Percentiles rank a stretch among this genome's conserved stretches.
Evolutionary conservation across 768 basidiomycete genomes (phyloP).

Genomic region (Scleroderma citrinum): DNA sequence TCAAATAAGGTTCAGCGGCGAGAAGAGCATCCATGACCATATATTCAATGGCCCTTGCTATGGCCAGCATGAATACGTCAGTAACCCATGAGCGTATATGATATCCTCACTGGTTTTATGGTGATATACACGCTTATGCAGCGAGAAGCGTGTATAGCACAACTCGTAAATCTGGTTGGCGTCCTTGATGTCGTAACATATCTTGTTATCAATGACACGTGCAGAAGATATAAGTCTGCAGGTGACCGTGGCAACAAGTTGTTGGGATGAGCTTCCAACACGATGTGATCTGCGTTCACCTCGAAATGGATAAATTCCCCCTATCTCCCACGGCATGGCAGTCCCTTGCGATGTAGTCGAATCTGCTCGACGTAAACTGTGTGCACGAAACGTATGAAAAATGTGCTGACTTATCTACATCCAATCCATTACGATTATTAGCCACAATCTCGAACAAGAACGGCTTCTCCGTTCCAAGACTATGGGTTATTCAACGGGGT

Average conservation of each 20-base stretch:
- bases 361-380: constrained; percentile 35
- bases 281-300: constrained; percentile 22
- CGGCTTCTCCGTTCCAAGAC: constrained; percentile 45
- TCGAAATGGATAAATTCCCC: constrained; percentile 45
- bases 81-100: too few species aligned
- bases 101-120: constrained; percentile 63
- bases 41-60: constrained; percentile 73
- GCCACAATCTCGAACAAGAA: constrained; percentile 85
- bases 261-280: background rate
- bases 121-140: constrained; percentile 81
- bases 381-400: background rate
- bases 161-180: constrained; percentile 71
- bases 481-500: background rate
- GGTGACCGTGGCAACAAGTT: background rate
- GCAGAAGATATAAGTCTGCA: constrained; percentile 66
- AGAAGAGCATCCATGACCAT: constrained; percentile 83
- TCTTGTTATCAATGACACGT: constrained; percentile 65
- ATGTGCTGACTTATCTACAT: constrained; percentile 71
- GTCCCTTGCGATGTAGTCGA: constrained; percentile 79
- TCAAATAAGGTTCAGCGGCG: constrained; percentile 56
- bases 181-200: constrained; percentile 81
- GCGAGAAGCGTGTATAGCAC: constrained; percentile 64
- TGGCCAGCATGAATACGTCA: background rate
- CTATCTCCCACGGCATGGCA: constrained; percentile 64
- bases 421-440: constrained; percentile 74